Base-by-base conservation (phyloP, 768 basidiomycete genomes). In the Boletus tomentosulus region DNA sequence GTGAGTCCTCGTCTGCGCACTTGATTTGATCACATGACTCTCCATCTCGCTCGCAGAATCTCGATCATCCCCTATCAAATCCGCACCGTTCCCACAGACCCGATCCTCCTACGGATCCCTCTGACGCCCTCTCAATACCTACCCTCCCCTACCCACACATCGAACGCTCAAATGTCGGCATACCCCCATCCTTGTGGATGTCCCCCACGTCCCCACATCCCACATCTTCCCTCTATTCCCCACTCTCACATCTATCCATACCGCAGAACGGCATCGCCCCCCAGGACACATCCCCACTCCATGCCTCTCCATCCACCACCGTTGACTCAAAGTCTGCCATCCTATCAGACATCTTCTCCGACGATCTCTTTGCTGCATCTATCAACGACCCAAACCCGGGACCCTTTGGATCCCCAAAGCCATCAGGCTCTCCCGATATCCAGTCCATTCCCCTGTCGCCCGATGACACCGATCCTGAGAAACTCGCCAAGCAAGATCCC, bases 101-200 rank as follows among this genome's bases (percentile, higher is more conserved):
- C 11, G 63, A 68, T 50, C 52, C 30, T 1, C 46, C 24, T 9
- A 11, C 61, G 9, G 51, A 60, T 16, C 58, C 0, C 55, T 63
- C 33, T 13, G 13, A 13, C 13, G 33, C 33, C 11, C 7, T 13
- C 33, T 34, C 69, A 27, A 58, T 59, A 46, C 51, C 59, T 33
- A 10, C 63, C 3, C 12, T 53, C 16, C 53, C 64, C 54, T 68
- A 69, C 16, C 58, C 64, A 1, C 53, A 75, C 59, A 67, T 72
- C 64, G 82, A 85, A 62, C 82, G 78, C 62, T 76, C 78, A 45
- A 73, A 74, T 56, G 62, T 75, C 33, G 79, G 80, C 51, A 72
- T 90, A 42, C 86, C 85, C 45, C 87, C 89, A 3, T 88, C 89
- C 38, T 71, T 91, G 38, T 92, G 89, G 89, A 91, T 92, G 89